Evolutionary conservation across 148 eudicot genomes (phyloP), one percentile per base, ranked within the genome.

Genomic region (Arctostaphylos glauca): DNA sequence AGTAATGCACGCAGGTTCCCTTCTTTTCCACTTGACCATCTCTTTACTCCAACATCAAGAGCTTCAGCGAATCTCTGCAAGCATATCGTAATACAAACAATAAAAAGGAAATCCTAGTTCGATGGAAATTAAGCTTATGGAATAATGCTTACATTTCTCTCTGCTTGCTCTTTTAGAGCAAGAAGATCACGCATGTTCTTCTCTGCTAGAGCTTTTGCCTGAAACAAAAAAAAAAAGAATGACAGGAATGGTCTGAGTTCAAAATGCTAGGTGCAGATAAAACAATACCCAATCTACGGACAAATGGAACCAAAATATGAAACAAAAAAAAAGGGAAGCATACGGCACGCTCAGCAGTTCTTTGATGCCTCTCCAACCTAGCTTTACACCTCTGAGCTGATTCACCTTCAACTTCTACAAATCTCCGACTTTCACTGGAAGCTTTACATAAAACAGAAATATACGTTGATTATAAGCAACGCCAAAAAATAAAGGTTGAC

Each of bases 1-100:
- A 97, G 89, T 89, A 97, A 90, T 84, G 99, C 99, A 46, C 99
- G 96, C 60, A 97, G 86, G 84, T 97, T 97, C 75, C 99, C 97
- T 89, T 95, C 91, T 90, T 97, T 97, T 77, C 99, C 97, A 87
- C 86, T 91, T 58, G 98, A 92, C 99, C 99, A 97, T 89, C 99
- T 91, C 91, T 88, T 97, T 77, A 97, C 93, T 82, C 94, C 99
- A 86, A 91, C 93, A 88, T 94, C 98, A 79, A 97, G 91, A 78
- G 87, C 78, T 92, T 93, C 99, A 44, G 99, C 97, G 16, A 97
- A 86, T 85, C 97, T 93, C 99, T 97, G 94, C 86, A 83, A 66
- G 13, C 75, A 60, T 60, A 43, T 38, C 78, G 21, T 21, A 49
- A 44, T 3, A 52, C 80, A 21, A 87, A 84, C 74, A 43, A 82